These are phyloP conservation scores for Calcarisporium arbuscula DNA, from an alignment of 2,329 filamentous ascomycete species.

Conservation along the genomic window DNA sequence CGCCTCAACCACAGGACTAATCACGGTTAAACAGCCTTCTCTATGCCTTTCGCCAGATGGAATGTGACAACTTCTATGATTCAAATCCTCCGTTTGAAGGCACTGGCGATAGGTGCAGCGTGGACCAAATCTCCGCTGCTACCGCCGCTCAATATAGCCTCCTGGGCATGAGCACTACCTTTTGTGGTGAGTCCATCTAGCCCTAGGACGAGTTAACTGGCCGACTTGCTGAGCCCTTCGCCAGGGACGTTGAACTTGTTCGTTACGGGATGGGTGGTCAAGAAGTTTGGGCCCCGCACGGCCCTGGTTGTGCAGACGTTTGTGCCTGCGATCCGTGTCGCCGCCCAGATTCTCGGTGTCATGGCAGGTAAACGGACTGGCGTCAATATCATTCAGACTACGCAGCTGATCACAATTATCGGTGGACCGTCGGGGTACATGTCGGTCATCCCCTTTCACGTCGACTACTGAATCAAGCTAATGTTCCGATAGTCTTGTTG, in stretches of 20 bases:
- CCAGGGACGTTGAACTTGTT: slow-evolving; percentile 55
- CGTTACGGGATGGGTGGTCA: slow-evolving; percentile 60
- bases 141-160: slow-evolving; percentile 60
- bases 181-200: slow-evolving; percentile 44
- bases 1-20: background rate
- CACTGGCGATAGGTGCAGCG: slow-evolving; percentile 48
- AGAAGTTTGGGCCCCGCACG: slow-evolving; percentile 55
- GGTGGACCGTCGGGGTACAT: slow-evolving; percentile 66
- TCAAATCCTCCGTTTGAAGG: slow-evolving; percentile 45
- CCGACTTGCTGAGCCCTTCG: background rate
- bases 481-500: slow-evolving; percentile 38
- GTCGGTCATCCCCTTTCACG: slow-evolving; percentile 16
- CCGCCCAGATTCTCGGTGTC: slow-evolving; percentile 59
- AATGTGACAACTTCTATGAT: slow-evolving; percentile 63
- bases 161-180: slow-evolving; percentile 59
- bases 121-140: slow-evolving; percentile 55
- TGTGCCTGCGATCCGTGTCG: slow-evolving; percentile 57
- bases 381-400: slow-evolving; percentile 62
- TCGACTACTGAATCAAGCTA: background rate
- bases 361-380: slow-evolving; percentile 52
- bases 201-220: no score
- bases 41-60: slow-evolving; percentile 66
- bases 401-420: slow-evolving; percentile 61
- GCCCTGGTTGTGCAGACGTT: slow-evolving; percentile 58
- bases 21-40: slow-evolving; percentile 32